Percentiles rank a stretch among this genome's conserved stretches.
Evolutionary conservation across 2,329 filamentous ascomycete species (phyloP).

Genomic region (Aspergillus brunneoviolaceus): DNA sequence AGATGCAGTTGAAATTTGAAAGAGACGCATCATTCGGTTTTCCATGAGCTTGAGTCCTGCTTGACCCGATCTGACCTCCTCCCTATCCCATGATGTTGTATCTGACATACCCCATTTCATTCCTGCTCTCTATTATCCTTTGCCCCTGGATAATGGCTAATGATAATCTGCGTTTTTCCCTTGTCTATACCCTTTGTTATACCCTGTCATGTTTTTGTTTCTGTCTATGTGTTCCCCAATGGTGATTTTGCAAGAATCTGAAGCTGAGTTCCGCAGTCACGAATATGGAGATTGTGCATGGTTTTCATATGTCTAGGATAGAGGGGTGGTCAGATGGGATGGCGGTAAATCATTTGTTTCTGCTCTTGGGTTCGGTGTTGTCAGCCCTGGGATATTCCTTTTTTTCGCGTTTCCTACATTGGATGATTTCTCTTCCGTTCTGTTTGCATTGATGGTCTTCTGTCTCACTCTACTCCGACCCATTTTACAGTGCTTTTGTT

Average conservation of each 20-base stretch:
- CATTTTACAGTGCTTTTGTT: not conserved
- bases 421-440: not conserved
- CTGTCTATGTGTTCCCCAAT: slow-evolving; percentile 13
- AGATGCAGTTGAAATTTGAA: not conserved
- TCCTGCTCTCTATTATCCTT: slow-evolving; percentile 19
- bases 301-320: slow-evolving; percentile 21
- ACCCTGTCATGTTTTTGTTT: slow-evolving; percentile 26
- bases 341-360: slow-evolving; percentile 5
- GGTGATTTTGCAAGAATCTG: slow-evolving; percentile 6
- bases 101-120: slow-evolving; percentile 9
- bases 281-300: slow-evolving; percentile 19
- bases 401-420: slow-evolving; percentile 4
- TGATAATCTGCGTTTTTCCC: slow-evolving; percentile 32
- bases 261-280: slow-evolving; percentile 13
- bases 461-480: not conserved
- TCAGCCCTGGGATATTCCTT: not conserved
- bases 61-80: not conserved
- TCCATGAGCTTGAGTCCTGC: not conserved
- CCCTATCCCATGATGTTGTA: slow-evolving; percentile 4
- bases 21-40: not conserved
- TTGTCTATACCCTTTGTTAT: slow-evolving; percentile 40
- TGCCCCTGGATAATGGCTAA: slow-evolving; percentile 23
- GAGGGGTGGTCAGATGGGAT: slow-evolving; percentile 20
- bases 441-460: not conserved
- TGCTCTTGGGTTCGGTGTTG: slow-evolving; percentile 9